Conservation (phyloP, 768 basidiomycete species). For the Hygrocybe coccinea region DNA sequence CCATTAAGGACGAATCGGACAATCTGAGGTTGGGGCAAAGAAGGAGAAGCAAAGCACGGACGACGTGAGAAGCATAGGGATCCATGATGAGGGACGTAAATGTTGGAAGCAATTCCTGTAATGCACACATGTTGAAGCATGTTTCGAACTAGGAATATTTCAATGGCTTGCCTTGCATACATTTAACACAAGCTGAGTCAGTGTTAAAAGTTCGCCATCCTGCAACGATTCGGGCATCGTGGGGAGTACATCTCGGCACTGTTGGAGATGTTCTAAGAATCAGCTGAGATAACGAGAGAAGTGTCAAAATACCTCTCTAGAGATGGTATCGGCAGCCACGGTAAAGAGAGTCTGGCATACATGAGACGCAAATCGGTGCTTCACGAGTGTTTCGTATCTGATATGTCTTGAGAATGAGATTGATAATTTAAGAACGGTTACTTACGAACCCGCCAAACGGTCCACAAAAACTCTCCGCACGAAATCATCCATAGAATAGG, state of each 20-base stretch:
- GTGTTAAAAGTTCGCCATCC: conserved; percentile 60
- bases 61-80: conserved; percentile 86
- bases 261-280: conserved; percentile 1
- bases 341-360: conserved; percentile 87
- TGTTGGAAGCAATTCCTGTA: conserved; percentile 64
- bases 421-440: conserved; percentile 16
- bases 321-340: conserved; percentile 57
- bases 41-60: conserved; percentile 73
- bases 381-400: conserved; percentile 60
- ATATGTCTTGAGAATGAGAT: not conserved
- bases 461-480: conserved; percentile 88
- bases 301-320: conserved; percentile 55
- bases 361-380: conserved; percentile 91
- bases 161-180: conserved; percentile 51
- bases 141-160: conserved; percentile 4
- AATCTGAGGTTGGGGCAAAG: conserved; percentile 50
- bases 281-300: not conserved
- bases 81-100: conserved; percentile 69
- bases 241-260: conserved; percentile 56
- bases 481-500: conserved; percentile 94
- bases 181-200: conserved; percentile 60
- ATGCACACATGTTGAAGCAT: not conserved
- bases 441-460: conserved; percentile 83
- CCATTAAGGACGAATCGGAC: conserved; percentile 32
- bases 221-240: conserved; percentile 42